Base-by-base conservation (phyloP, 202 grass and related monocot species). In the Miscanthus sacchariflorus region DNA sequence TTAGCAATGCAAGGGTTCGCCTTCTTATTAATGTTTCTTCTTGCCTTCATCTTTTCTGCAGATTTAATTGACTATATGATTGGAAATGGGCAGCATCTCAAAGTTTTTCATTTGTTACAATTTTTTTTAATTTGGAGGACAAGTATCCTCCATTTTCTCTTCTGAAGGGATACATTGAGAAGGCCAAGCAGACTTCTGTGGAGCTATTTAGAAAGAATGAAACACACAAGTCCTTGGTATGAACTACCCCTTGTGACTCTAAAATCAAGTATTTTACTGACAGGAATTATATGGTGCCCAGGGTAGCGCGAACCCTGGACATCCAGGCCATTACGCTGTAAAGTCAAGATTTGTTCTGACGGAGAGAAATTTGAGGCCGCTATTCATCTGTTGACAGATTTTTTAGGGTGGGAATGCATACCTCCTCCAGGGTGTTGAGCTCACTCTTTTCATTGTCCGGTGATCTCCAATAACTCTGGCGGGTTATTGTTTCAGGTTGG, bases 31-130 rank as follows among this genome's bases (percentile, higher is more conserved):
- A 90, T 35, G 2, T 86, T 52, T 86, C 38, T 36, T 56, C 9
- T 12, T 79, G 30, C 66, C 39, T 67, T 52, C 72, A 54, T 87
- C 9, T 68, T 87, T 83, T 66, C 17, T 90, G 82, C 82, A 93
- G 92, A 91, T 52, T 72, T 93, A 81, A 87, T 93, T 84, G 70
- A 87, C 68, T 87, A 93, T 77, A 43, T 93, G 86, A 87, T 89
- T 69, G 40, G 54, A 83, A 89, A 89, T 79, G 89, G 87, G 30
- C 58, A 71, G 48, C 71, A 91, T 6, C 66, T 91, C 1, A 73
- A 84, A 3, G 84, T 30, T 56, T 43, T 91, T 66, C 68, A 38
- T 72, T 66, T 93, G 9, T 68, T 54, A 7, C 42, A 91, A 61
- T 45, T 7, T 87, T 7, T 87, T 85, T 93, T 71, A 78, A 89